Evolutionary conservation across 2,329 filamentous ascomycete species (phyloP).

Genomic region (Cyanodermella asteris): DNA sequence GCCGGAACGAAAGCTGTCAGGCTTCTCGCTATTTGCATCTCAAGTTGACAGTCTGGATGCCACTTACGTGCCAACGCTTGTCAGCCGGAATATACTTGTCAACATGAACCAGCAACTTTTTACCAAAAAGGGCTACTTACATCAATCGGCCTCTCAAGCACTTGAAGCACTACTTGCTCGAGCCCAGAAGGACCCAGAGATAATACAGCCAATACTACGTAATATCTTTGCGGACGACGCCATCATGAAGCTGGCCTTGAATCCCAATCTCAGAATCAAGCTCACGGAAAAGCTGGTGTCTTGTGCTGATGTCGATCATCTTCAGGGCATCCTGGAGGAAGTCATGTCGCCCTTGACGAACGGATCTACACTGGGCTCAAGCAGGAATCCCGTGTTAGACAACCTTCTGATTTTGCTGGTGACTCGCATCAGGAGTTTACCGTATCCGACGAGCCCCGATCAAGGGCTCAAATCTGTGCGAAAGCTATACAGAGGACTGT

Average conservation of each 20-base stretch:
- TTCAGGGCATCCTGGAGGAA: too few relatives aligned
- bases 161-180: slow-evolving; percentile 48
- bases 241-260: too few relatives aligned
- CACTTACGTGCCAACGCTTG: slow-evolving; percentile 36
- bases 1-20: slow-evolving; percentile 75
- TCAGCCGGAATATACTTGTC: slow-evolving; percentile 63
- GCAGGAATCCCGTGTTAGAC: too few relatives aligned
- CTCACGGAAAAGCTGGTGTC: slow-evolving; percentile 56
- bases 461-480: too few relatives aligned
- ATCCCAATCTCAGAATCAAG: slow-evolving; percentile 64
- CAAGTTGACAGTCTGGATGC: slow-evolving; percentile 35
- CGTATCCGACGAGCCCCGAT: too few relatives aligned
- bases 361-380: too few relatives aligned
- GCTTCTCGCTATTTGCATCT: slow-evolving; percentile 69
- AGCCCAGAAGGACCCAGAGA: slow-evolving; percentile 36
- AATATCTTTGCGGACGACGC: too few relatives aligned
- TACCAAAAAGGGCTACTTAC: slow-evolving; percentile 54
- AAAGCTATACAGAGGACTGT: too few relatives aligned
- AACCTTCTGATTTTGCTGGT: too few relatives aligned
- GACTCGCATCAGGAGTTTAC: too few relatives aligned
- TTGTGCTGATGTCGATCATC: slow-evolving; percentile 28
- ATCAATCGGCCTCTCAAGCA: slow-evolving; percentile 55
- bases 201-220: slow-evolving; percentile 41
- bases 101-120: slow-evolving; percentile 68
- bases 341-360: too few relatives aligned